phyloP scores from a whole-genome alignment of 1,284 basidiomycete genomes.

The Pterulicium gracile region DNA sequence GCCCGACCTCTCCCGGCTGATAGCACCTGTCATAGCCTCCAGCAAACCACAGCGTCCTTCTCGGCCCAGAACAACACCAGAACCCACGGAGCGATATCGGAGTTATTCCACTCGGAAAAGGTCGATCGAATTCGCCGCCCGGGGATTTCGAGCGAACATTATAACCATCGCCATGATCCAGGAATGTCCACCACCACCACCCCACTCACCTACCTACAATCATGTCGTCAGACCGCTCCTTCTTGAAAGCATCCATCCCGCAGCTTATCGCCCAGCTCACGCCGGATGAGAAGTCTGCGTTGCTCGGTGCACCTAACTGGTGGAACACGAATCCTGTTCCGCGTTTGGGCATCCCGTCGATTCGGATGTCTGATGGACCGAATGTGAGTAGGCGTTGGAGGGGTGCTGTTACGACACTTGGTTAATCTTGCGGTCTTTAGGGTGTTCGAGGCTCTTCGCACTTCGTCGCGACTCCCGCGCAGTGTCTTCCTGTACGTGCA shows the following conservation, averaged over 20 bases:
- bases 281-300: constrained; percentile 51
- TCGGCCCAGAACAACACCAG: too few species aligned
- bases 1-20: too few species aligned
- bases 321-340: constrained; percentile 56
- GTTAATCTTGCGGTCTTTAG: constrained; percentile 19
- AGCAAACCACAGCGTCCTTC: too few species aligned
- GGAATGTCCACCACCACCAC: too few species aligned
- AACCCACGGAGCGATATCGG: too few species aligned
- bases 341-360: constrained; percentile 46
- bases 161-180: too few species aligned
- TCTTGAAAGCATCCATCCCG: constrained; percentile 41
- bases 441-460: constrained; percentile 60
- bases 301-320: constrained; percentile 58
- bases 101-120: too few species aligned
- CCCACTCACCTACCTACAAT: too few species aligned
- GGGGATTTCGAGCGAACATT: too few species aligned
- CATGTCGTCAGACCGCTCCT: constrained; percentile 29
- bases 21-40: too few species aligned
- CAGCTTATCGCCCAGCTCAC: constrained; percentile 42
- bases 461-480: constrained; percentile 48
- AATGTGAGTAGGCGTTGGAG: constrained; percentile 28
- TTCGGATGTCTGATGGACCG: constrained; percentile 59
- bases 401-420: constrained; percentile 2
- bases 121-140: too few species aligned
- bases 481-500: constrained; percentile 44